phyloP scores from a whole-genome alignment of 345 rosid genomes.

The Hypericum perforatum region DNA sequence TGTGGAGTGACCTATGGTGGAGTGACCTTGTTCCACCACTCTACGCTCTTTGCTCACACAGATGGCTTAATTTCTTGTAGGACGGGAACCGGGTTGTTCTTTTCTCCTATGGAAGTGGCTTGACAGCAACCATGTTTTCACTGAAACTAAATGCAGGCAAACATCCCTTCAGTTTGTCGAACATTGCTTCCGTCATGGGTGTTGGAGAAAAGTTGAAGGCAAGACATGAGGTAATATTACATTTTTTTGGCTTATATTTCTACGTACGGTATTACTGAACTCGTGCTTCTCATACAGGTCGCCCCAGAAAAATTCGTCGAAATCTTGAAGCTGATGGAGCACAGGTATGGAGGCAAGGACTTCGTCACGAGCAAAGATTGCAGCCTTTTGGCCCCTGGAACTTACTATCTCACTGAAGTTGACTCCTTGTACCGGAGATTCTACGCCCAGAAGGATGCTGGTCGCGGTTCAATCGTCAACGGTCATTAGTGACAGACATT shows the following conservation, averaged over 20 bases:
- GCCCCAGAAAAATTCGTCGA: constrained; percentile 77
- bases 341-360: constrained; percentile 89
- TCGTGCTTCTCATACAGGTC: constrained; percentile 32
- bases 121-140: constrained; percentile 89
- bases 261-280: neutral
- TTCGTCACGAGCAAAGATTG: constrained; percentile 81
- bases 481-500: constrained; percentile 40
- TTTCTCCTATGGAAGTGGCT: constrained; percentile 98
- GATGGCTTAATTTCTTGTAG: constrained; percentile 26
- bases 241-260: too few relatives aligned
- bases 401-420: constrained; percentile 88
- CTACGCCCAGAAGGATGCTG: constrained; percentile 56
- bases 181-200: constrained; percentile 65
- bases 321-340: constrained; percentile 89
- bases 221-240: constrained; percentile 73
- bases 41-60: neutral
- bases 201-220: constrained; percentile 63
- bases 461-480: constrained; percentile 32
- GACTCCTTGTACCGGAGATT: constrained; percentile 91
- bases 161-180: constrained; percentile 70
- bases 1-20: too few relatives aligned
- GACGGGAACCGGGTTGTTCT: constrained; percentile 65
- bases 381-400: constrained; percentile 77
- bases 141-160: constrained; percentile 50
- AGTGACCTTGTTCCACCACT: too few relatives aligned